phyloP scores from a whole-genome alignment of 2,329 filamentous ascomycete genomes.

The Epichloe bromicola region DNA sequence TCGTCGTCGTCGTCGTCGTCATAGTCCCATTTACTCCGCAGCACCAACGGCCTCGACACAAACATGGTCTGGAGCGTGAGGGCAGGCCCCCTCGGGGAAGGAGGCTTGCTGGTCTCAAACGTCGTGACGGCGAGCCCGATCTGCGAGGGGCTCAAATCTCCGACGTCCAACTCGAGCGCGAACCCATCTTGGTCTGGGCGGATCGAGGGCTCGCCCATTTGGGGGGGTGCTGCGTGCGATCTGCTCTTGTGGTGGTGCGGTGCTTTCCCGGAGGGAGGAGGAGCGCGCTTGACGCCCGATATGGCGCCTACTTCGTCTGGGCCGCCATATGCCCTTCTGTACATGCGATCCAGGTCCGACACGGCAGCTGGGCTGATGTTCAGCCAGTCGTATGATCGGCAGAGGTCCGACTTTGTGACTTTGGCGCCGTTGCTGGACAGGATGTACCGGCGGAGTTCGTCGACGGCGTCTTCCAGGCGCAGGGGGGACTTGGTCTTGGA shows the following conservation, averaged over 20 bases:
- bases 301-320: constrained; percentile 32
- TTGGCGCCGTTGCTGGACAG: constrained; percentile 37
- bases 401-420: constrained; percentile 37
- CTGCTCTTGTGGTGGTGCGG: not conserved
- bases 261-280: not conserved
- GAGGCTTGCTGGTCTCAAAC: constrained; percentile 10
- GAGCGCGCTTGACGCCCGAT: constrained; percentile 18
- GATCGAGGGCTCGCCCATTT: constrained; percentile 10
- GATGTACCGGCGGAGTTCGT: constrained; percentile 47
- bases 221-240: not conserved
- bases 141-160: constrained; percentile 5
- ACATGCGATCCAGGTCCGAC: constrained; percentile 41
- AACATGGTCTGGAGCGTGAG: constrained; percentile 33
- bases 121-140: constrained; percentile 16
- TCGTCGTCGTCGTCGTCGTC: not conserved
- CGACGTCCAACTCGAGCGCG: constrained; percentile 12
- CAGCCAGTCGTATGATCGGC: constrained; percentile 45
- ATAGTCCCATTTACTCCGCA: constrained; percentile 1
- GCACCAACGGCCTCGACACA: constrained; percentile 6
- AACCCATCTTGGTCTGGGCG: constrained; percentile 6
- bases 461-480: constrained; percentile 46
- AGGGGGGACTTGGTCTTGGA: constrained; percentile 30
- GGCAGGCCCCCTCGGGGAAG: constrained; percentile 15
- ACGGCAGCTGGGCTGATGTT: constrained; percentile 36
- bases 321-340: constrained; percentile 43